phyloP scores from a whole-genome alignment of 306 rosid genomes.

The Pachyrhizus erosus region DNA sequence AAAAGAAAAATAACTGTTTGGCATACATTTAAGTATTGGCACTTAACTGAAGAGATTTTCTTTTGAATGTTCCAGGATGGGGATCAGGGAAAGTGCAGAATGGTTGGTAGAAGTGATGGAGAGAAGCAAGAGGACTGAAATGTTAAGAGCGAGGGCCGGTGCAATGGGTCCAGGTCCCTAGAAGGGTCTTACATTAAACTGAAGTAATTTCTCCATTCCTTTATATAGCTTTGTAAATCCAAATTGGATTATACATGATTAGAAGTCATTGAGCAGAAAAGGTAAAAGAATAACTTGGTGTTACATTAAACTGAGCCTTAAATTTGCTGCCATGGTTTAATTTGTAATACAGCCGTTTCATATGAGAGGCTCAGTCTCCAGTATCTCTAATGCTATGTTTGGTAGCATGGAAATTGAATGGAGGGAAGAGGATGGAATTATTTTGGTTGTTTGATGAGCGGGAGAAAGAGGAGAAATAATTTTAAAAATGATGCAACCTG shows the following conservation, averaged over 20 bases:
- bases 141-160: constrained; percentile 80
- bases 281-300: constrained; percentile 18
- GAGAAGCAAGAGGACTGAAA: constrained; percentile 97
- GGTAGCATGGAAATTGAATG: too few relatives aligned
- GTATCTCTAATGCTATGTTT: too few relatives aligned
- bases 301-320: constrained; percentile 38
- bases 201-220: constrained; percentile 44
- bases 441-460: too few relatives aligned
- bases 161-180: constrained; percentile 66
- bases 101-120: constrained; percentile 98
- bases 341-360: constrained; percentile 38
- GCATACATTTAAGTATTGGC: constrained; percentile 10
- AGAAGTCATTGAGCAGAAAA: constrained; percentile 31
- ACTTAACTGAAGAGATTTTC: neutral
- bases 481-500: too few relatives aligned
- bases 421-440: too few relatives aligned
- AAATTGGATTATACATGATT: constrained; percentile 44
- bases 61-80: constrained; percentile 67
- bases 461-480: too few relatives aligned
- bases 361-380: constrained; percentile 34
- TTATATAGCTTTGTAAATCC: constrained; percentile 51
- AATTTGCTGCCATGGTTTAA: constrained; percentile 29
- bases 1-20: constrained; percentile 26
- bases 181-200: constrained; percentile 19
- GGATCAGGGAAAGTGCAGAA: constrained; percentile 84